These are phyloP conservation scores for Torulaspora maleeae DNA, from an alignment of 805 yeast species.

Conservation along the genomic window DNA sequence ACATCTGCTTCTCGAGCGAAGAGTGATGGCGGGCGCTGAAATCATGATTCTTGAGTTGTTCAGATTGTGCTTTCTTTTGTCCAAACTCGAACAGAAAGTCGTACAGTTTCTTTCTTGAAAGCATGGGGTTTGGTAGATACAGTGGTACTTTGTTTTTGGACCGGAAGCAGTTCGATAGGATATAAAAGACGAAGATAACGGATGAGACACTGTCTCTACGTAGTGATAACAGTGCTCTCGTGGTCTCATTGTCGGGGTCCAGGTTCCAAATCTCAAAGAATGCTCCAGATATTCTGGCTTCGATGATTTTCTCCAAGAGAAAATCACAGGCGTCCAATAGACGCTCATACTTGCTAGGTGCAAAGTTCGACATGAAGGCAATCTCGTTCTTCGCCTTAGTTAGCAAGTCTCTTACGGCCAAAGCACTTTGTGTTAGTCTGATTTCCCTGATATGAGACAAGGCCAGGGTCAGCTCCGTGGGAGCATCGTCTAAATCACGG, in stretches of 20 bases:
- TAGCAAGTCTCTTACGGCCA: conserved; percentile 39
- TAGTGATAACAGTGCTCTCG: conserved; percentile 39
- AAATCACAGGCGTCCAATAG: conserved; percentile 39
- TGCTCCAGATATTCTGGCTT: conserved; percentile 46
- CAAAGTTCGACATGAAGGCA: conserved; percentile 36
- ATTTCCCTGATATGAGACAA: conserved; percentile 46
- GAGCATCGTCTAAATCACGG: conserved; percentile 44
- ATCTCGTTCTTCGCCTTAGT: conserved; percentile 38
- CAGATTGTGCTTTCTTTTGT: conserved; percentile 6
- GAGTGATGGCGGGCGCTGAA: conserved; percentile 2
- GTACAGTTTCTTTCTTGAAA: conserved; percentile 41
- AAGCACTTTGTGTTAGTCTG: conserved; percentile 42
- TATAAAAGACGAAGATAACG: conserved; percentile 41
- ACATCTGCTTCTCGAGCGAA: conserved; percentile 11
- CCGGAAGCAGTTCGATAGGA: conserved; percentile 42
- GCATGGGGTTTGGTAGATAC: conserved; percentile 43
- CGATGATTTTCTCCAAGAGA: conserved; percentile 42
- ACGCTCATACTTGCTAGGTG: conserved; percentile 33
- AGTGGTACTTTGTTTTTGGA: conserved; percentile 38
- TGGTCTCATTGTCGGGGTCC: conserved; percentile 38
- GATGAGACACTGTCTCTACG: conserved; percentile 48
- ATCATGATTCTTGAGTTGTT: not conserved
- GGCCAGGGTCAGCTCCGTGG: conserved; percentile 42
- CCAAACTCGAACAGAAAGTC: conserved; percentile 39
- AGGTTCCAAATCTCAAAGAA: conserved; percentile 45